phyloP scores from a whole-genome alignment of 495 filamentous ascomycete species.

The Hypoxylon intermedium region DNA sequence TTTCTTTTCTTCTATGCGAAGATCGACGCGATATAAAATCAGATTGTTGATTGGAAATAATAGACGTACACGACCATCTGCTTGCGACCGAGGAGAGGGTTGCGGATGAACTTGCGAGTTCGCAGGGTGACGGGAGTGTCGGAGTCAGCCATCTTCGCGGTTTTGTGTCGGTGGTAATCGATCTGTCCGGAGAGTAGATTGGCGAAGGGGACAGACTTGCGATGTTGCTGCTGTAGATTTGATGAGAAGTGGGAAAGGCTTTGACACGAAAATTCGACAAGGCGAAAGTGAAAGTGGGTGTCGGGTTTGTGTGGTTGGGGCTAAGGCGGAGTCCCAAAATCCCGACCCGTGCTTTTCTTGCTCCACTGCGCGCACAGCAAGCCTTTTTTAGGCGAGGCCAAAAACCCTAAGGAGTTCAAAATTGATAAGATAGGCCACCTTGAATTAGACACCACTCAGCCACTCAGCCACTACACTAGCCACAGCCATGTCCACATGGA shows the following conservation, averaged over 20 bases:
- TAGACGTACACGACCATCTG: slow-evolving; percentile 99
- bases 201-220: slow-evolving; percentile 9
- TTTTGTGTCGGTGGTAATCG: slow-evolving; percentile 24
- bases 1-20: background rate
- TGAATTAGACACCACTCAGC: no score
- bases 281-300: slow-evolving; percentile 18
- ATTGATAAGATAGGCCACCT: slow-evolving; percentile 6
- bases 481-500: background rate
- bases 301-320: slow-evolving; percentile 29
- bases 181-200: slow-evolving; percentile 16
- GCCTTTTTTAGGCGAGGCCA: slow-evolving; percentile 27
- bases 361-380: background rate
- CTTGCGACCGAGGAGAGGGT: slow-evolving; percentile 96
- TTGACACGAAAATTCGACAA: slow-evolving; percentile 23
- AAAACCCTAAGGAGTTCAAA: slow-evolving; percentile 26
- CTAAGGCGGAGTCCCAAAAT: slow-evolving; percentile 7
- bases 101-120: slow-evolving; percentile 99
- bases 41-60: slow-evolving; percentile 27
- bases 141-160: slow-evolving; percentile 83
- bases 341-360: slow-evolving; percentile 11
- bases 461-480: background rate
- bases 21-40: background rate
- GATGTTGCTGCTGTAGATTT: slow-evolving; percentile 9
- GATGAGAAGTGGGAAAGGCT: slow-evolving; percentile 7
- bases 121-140: slow-evolving; percentile 89